phyloP scores from a whole-genome alignment of 352 stramenopile genomes.

The Globisporangium mamillatum region DNA sequence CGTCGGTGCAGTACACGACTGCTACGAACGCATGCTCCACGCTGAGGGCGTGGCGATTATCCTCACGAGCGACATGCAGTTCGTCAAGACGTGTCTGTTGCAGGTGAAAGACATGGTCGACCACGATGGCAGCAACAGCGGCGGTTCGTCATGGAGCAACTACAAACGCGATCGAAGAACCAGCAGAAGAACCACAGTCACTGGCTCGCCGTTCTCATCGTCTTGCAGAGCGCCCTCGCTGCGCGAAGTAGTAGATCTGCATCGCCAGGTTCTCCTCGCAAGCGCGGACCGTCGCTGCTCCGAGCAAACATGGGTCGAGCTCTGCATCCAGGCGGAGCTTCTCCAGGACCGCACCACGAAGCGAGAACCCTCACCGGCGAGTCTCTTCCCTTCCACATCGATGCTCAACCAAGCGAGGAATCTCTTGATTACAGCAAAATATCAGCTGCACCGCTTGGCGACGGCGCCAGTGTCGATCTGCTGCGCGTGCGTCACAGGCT shows the following conservation, averaged over 20 bases:
- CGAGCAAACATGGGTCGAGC: constrained; percentile 56
- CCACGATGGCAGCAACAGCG: constrained; percentile 6
- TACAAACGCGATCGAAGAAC: constrained; percentile 19
- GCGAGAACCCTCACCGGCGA: constrained; percentile 27
- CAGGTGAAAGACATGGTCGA: constrained; percentile 35
- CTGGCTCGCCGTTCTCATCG: constrained; percentile 7
- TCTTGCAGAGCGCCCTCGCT: constrained; percentile 32
- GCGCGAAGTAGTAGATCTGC: constrained; percentile 41
- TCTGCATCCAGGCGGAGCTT: constrained; percentile 47
- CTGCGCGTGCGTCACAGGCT: constrained; percentile 36
- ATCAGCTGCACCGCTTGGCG: constrained; percentile 26
- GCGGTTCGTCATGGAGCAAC: constrained; percentile 1
- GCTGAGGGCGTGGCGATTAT: constrained; percentile 60
- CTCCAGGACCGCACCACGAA: constrained; percentile 24
- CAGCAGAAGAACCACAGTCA: constrained; percentile 2
- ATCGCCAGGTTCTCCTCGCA: constrained; percentile 40
- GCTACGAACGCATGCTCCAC: constrained; percentile 47
- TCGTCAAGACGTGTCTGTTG: constrained; percentile 45
- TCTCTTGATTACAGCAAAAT: constrained; percentile 13
- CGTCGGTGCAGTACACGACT: constrained; percentile 28
- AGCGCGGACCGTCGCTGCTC: constrained; percentile 43
- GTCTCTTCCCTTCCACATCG: constrained; percentile 40
- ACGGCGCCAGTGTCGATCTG: constrained; percentile 32
- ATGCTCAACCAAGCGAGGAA: constrained; percentile 31
- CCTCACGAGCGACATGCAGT: constrained; percentile 65